These are phyloP conservation scores for Pisolithus tinctorius DNA, from an alignment of 768 basidiomycete genomes.

Conservation along the genomic window DNA sequence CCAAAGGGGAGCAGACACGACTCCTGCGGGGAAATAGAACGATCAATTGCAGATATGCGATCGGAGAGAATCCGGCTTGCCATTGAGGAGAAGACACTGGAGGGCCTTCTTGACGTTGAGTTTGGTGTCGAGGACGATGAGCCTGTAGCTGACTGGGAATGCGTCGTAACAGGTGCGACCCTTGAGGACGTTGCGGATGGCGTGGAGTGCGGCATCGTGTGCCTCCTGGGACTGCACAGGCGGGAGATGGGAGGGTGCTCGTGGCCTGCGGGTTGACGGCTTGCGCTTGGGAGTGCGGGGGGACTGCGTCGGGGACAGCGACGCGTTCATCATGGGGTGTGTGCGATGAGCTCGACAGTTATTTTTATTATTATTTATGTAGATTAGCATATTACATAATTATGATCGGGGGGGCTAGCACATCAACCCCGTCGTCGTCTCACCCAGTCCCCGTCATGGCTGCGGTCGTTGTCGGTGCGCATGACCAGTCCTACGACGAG, in stretches of 20 bases:
- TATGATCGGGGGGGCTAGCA: neutral
- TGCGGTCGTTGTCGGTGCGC: too few species aligned
- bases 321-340: slow-evolving; percentile 32
- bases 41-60: neutral
- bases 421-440: too few species aligned
- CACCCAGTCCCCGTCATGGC: too few species aligned
- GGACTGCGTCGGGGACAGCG: slow-evolving; percentile 44
- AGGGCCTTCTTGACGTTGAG: slow-evolving; percentile 94
- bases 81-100: slow-evolving; percentile 79
- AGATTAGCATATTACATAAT: neutral
- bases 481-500: neutral
- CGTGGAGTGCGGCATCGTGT: slow-evolving; percentile 62
- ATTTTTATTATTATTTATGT: neutral
- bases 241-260: slow-evolving; percentile 55
- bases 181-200: slow-evolving; percentile 78
- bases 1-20: slow-evolving; percentile 97
- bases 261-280: slow-evolving; percentile 46
- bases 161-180: slow-evolving; percentile 90
- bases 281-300: slow-evolving; percentile 47
- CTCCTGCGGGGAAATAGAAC: slow-evolving; percentile 45
- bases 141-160: slow-evolving; percentile 92
- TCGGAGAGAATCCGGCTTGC: slow-evolving; percentile 26
- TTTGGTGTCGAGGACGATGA: slow-evolving; percentile 95
- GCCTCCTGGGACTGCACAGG: slow-evolving; percentile 45
- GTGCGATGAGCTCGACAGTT: slow-evolving; percentile 1